Conservation (phyloP, 768 basidiomycete genomes). For the Suillus variegatus region DNA sequence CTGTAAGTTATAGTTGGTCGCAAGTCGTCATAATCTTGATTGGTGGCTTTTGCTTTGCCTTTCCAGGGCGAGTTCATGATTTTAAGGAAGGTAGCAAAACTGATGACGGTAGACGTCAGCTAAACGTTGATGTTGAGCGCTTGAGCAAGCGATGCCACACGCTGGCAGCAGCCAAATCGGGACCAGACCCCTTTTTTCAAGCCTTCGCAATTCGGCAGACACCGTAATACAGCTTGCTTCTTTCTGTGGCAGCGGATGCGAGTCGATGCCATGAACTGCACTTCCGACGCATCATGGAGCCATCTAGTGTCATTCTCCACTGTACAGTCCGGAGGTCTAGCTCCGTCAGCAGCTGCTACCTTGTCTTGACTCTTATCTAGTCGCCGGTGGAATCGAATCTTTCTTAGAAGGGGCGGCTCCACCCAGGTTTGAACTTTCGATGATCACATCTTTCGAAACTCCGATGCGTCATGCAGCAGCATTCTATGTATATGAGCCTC, state of each 20-base stretch:
- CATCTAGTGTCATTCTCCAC: not conserved
- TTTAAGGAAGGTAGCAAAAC: not conserved
- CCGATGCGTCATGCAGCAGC: not conserved
- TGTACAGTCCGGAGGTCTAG: not conserved
- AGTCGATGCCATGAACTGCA: not conserved
- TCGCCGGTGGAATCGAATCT: not conserved
- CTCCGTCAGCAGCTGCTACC: not conserved
- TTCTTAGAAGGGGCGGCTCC: not conserved
- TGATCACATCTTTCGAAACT: not conserved
- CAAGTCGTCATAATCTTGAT: slow-evolving; percentile 58
- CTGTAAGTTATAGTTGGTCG: slow-evolving; percentile 76
- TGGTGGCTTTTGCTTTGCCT: slow-evolving; percentile 52
- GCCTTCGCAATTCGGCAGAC: slow-evolving; percentile 7
- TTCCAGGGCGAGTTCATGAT: slow-evolving; percentile 43
- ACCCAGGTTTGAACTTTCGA: not conserved
- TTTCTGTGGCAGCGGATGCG: not conserved
- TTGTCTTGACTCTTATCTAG: not conserved
- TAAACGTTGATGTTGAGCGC: no score
- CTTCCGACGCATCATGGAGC: not conserved
- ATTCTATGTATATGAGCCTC: not conserved
- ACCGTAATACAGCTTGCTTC: not conserved
- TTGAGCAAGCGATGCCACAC: no score
- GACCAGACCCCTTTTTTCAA: slow-evolving; percentile 17
- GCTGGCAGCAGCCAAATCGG: not conserved
- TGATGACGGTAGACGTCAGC: not conserved